Conservation (phyloP, 768 basidiomycete genomes). For the Kwoniella mangroviensis region DNA sequence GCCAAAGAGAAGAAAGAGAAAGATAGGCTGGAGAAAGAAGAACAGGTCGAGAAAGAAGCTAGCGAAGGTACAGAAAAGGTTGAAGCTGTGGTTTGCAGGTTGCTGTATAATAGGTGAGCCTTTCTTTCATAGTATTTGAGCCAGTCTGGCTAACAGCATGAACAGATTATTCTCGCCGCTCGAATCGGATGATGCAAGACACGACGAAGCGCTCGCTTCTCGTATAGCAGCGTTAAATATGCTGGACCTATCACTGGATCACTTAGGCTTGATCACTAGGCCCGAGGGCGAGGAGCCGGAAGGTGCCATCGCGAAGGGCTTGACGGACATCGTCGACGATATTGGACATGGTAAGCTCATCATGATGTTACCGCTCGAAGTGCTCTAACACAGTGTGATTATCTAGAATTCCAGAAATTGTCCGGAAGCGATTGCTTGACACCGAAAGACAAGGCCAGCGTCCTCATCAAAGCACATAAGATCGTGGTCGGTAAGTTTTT, state of each 20-base stretch:
- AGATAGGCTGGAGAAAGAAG: conserved; percentile 49
- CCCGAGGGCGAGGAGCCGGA: conserved; percentile 56
- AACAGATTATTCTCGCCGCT: conserved; percentile 78
- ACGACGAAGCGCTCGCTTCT: conserved; percentile 86
- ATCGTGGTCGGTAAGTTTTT: conserved; percentile 73
- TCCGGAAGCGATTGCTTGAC: conserved; percentile 62
- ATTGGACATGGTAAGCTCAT: conserved; percentile 75
- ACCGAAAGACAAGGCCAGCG: conserved; percentile 77
- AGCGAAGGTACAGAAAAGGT: conserved; percentile 71
- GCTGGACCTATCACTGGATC: conserved; percentile 82
- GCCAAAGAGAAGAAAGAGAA: conserved; percentile 57
- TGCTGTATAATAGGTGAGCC: conserved; percentile 82
- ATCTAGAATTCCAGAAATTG: conserved; percentile 64
- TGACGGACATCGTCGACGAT: conserved; percentile 69
- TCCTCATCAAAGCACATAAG: conserved; percentile 83
- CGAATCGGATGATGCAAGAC: conserved; percentile 75
- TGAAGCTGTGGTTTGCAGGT: conserved; percentile 70
- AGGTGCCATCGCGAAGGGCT: conserved; percentile 42
- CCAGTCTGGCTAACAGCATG: background rate
- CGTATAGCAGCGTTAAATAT: conserved; percentile 89
- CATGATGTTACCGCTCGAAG: background rate
- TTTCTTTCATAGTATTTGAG: conserved; percentile 13
- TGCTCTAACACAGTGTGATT: background rate
- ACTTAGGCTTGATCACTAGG: conserved; percentile 83
- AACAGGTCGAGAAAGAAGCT: conserved; percentile 59